Conservation (phyloP, 75 land plant species). For the Pinus albicaulis region DNA sequence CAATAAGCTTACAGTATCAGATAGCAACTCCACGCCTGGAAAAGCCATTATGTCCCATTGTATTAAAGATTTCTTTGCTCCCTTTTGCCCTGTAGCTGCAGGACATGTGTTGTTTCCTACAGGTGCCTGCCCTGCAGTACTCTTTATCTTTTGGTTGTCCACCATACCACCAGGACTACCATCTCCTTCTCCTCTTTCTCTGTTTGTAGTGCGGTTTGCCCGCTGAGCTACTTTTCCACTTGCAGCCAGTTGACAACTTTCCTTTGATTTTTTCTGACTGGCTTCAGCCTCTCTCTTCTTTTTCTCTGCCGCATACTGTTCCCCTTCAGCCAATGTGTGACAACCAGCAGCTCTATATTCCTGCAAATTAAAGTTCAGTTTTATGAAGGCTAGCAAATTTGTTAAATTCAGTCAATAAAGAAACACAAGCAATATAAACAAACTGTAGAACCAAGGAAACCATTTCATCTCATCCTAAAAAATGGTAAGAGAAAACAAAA, state of each 20-base stretch:
- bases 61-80: conserved; percentile 12
- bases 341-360: conserved; percentile 91
- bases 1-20: conserved; percentile 56
- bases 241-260: conserved; percentile 27
- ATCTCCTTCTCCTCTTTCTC: conserved; percentile 55
- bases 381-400: not conserved
- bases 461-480: too few species aligned
- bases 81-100: conserved; percentile 13
- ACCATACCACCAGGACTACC: conserved; percentile 36
- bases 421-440: too few species aligned
- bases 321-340: conserved; percentile 72
- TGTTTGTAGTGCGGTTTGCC: conserved; percentile 32
- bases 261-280: conserved; percentile 40
- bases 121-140: conserved; percentile 9
- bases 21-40: conserved; percentile 74
- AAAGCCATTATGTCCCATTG: conserved; percentile 79
- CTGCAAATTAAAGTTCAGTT: conserved; percentile 30
- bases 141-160: conserved; percentile 31
- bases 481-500: too few species aligned
- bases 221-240: conserved; percentile 53
- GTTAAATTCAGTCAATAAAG: too few species aligned
- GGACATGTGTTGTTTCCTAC: conserved; percentile 22
- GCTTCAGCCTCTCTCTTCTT: conserved; percentile 66
- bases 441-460: too few species aligned
- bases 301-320: conserved; percentile 61